phyloP scores from a whole-genome alignment of 768 basidiomycete species.

The Tulasnella sp. region DNA sequence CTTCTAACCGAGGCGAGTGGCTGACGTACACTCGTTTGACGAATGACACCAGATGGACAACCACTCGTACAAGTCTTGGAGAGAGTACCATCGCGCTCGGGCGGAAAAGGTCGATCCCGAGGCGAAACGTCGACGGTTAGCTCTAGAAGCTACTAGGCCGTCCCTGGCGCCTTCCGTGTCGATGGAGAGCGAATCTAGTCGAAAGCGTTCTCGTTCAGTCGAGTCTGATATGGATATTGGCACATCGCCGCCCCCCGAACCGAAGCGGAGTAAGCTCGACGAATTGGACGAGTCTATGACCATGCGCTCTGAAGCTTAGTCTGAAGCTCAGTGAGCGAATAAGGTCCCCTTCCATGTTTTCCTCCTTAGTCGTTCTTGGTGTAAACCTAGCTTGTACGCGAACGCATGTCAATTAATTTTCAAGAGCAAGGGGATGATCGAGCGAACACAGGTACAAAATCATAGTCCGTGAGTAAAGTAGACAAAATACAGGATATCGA shows the following conservation, averaged over 20 bases:
- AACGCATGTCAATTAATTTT: background rate
- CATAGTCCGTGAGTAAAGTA: background rate
- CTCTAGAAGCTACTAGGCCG: background rate
- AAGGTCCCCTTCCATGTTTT: background rate
- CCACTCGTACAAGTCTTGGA: conserved; percentile 9
- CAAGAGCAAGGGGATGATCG: background rate
- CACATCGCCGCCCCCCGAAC: background rate
- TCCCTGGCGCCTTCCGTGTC: background rate
- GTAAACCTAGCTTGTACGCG: background rate
- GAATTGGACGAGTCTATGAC: background rate
- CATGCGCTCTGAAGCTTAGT: background rate
- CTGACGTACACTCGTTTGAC: background rate
- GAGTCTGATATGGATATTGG: background rate
- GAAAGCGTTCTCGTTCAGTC: background rate
- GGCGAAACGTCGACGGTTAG: conserved; percentile 1
- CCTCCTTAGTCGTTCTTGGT: background rate
- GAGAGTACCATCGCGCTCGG: conserved; percentile 8
- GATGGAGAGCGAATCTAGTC: background rate
- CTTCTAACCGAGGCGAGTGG: background rate
- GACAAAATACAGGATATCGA: background rate
- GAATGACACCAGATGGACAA: conserved; percentile 4
- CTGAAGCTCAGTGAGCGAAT: background rate
- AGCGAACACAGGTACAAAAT: background rate
- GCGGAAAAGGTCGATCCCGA: background rate
- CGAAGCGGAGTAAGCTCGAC: background rate